Evolutionary conservation across 1,284 basidiomycete species (phyloP), one percentile per base, ranked within the genome.

Genomic region (Rhodotorula sp.): DNA sequence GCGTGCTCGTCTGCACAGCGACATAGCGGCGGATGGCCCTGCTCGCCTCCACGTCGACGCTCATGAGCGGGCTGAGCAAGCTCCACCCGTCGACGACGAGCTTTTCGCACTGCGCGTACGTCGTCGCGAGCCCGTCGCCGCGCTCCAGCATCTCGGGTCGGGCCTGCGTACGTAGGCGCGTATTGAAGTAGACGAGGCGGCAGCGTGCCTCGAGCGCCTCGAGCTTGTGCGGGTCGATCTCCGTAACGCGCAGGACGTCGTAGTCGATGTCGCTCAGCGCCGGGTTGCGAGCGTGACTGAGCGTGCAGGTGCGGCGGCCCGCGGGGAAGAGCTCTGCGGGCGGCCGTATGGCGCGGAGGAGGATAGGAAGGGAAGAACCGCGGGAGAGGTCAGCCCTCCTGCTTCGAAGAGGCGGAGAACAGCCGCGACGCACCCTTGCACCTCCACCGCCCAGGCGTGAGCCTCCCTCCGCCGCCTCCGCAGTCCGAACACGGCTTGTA

Each of bases 121-220:
- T 72, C 46, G 58, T 59, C 44, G 66, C 66, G 44, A 72, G 66
- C 13, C 70, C 67, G 48, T 72, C 70, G 36, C 56, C 70, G 22
- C 66, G 61, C 61, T 67, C 66, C 55, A 72, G 59, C 61, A 68
- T 64, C 56, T 72, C 70, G 21, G 70, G 70, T 17, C 70, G 66
- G 8, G 61, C 70, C 21, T 62, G 58, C 7, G 59, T 64, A 9
- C 66, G 61, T 22, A 67, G 13, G 17, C 70, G 66, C 19, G 50
- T 54, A 44, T 71, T 63, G 36, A 41, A 68, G 55, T 70, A 70
- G 39, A 70, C 39, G 25, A 55, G 54, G 55, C 69, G 69, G 46
- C 64, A 66, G 27, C 60, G 64, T 3, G 44, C 53, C n/a, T 66
- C 61, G 64, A 70, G 69, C 15, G 48, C n/a, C 9, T 61, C 60